phyloP scores from a whole-genome alignment of 345 rosid genomes.

The Murraya koenigii region DNA sequence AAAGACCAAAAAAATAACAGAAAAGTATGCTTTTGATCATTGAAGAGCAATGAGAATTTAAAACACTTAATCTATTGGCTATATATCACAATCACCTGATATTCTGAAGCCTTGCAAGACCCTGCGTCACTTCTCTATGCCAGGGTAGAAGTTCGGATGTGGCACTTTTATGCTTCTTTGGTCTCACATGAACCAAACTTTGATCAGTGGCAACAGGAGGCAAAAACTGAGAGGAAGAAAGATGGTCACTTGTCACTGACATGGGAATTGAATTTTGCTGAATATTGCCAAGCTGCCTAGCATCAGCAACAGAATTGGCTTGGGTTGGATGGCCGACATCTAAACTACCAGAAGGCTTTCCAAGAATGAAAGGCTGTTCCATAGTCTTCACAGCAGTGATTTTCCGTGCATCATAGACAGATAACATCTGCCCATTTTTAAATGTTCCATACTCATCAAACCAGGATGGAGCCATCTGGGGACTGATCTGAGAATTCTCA shows the following conservation, averaged over 20 bases:
- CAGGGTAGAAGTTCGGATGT: constrained; percentile 54
- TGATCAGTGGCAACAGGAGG: constrained; percentile 36
- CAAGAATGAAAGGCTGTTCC: constrained; percentile 41
- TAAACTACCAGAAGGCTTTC: constrained; percentile 43
- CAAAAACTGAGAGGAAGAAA: constrained; percentile 33
- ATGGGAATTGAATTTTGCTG: constrained; percentile 30
- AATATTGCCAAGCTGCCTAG: constrained; percentile 26
- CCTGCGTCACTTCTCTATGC: constrained; percentile 58
- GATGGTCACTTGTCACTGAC: constrained; percentile 34
- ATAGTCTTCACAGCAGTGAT: constrained; percentile 31
- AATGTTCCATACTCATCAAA: constrained; percentile 64
- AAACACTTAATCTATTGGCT: not conserved
- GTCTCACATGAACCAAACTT: constrained; percentile 28
- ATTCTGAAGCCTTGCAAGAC: constrained; percentile 44
- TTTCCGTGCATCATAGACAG: constrained; percentile 39
- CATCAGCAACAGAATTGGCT: constrained; percentile 33
- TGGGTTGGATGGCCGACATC: constrained; percentile 34
- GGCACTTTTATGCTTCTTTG: constrained; percentile 68
- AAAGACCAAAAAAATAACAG: not conserved
- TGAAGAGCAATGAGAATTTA: not conserved
- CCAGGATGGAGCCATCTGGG: constrained; percentile 81
- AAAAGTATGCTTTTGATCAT: not conserved
- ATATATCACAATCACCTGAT: constrained; percentile 50
- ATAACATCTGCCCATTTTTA: constrained; percentile 63
- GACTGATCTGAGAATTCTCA: constrained; percentile 58